Conservation (phyloP, 192 early-diverging fungal species). For the Coemansia sp. region DNA sequence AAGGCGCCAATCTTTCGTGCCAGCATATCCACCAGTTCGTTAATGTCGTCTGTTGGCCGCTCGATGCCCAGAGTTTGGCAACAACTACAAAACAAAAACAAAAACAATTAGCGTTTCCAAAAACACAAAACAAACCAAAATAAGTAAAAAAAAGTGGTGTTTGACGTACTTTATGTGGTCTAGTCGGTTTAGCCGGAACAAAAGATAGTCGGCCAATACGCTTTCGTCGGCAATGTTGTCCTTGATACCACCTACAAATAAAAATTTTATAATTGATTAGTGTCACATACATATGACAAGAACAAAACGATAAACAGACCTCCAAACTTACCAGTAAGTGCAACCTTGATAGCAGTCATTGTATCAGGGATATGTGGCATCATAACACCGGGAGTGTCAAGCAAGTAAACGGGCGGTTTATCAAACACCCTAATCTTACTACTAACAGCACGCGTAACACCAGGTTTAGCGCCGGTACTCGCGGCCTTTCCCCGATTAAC, state of each 20-base stretch:
- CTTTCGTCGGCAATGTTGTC: constrained; percentile 81
- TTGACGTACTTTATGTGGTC: constrained; percentile 55
- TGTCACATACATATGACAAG: background rate
- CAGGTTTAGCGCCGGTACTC: constrained; percentile 81
- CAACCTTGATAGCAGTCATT: constrained; percentile 83
- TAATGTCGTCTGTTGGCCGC: constrained; percentile 73
- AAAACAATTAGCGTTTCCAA: background rate
- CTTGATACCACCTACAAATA: constrained; percentile 67
- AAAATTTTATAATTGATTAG: background rate
- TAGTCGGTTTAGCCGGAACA: constrained; percentile 80
- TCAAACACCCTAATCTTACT: constrained; percentile 81
- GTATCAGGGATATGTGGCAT: constrained; percentile 85
- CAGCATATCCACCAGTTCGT: constrained; percentile 65
- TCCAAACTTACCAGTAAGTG: constrained; percentile 69
- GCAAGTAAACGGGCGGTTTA: constrained; percentile 88
- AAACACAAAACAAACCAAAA: too few relatives aligned
- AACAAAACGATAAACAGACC: background rate
- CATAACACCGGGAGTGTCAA: constrained; percentile 95
- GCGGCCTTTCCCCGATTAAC: constrained; percentile 79
- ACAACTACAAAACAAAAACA: constrained; percentile 51
- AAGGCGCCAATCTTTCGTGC: constrained; percentile 69
- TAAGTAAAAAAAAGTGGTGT: background rate
- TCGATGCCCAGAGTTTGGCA: constrained; percentile 58
- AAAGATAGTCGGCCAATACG: constrained; percentile 88
- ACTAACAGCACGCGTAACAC: constrained; percentile 80